These are phyloP conservation scores for Anacardium occidentale DNA, from an alignment of 345 rosid species.

Conservation along the genomic window DNA sequence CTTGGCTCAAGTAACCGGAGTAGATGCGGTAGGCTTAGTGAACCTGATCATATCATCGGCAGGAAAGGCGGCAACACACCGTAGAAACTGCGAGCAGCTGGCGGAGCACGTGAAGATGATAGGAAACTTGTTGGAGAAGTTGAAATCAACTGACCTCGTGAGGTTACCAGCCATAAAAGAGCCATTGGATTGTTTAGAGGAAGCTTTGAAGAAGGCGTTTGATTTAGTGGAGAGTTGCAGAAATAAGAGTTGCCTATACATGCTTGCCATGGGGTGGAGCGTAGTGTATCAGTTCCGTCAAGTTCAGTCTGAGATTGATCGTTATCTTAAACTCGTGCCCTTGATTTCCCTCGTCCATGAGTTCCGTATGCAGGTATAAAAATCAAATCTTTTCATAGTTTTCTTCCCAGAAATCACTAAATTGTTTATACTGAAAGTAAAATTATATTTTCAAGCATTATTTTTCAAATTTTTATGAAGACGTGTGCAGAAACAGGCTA, in stretches of 20 bases:
- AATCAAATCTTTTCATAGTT: too few species aligned
- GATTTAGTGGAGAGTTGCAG: constrained; percentile 37
- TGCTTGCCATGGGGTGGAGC: constrained; percentile 48
- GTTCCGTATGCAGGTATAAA: constrained; percentile 36
- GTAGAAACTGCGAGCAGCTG: constrained; percentile 36
- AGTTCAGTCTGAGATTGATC: constrained; percentile 41
- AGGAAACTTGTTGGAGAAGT: constrained; percentile 37
- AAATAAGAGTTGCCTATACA: constrained; percentile 34
- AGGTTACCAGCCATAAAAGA: constrained; percentile 35
- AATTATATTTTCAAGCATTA: neutral
- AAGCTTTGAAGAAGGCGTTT: constrained; percentile 32
- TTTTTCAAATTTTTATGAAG: neutral
- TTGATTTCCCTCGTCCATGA: constrained; percentile 40
- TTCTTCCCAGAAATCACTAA: too few species aligned
- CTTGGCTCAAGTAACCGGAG: constrained; percentile 25
- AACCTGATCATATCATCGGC: constrained; percentile 33
- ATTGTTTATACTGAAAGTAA: too few species aligned
- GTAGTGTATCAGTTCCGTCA: constrained; percentile 38
- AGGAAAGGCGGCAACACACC: constrained; percentile 28
- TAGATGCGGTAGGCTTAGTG: constrained; percentile 28
- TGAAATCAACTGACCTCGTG: constrained; percentile 32
- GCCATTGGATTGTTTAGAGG: constrained; percentile 40
- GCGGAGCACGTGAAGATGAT: constrained; percentile 38
- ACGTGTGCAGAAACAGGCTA: neutral
- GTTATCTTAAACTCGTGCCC: constrained; percentile 32